These are phyloP conservation scores for Glomus cerebriforme DNA, from an alignment of 192 early-diverging fungal genomes.

Conservation along the genomic window DNA sequence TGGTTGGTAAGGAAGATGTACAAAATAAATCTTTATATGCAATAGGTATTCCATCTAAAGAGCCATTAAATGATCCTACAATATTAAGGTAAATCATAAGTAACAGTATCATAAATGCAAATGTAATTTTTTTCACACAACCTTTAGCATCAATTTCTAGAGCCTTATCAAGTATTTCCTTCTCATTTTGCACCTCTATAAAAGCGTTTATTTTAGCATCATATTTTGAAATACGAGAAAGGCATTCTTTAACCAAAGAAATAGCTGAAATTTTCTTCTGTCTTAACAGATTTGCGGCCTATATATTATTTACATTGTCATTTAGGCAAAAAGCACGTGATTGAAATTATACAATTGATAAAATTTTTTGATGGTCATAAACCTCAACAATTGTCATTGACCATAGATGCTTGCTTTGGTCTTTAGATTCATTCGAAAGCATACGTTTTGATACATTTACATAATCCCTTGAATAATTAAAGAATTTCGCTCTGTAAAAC, in stretches of 20 bases:
- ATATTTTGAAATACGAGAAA: slow-evolving; percentile 40
- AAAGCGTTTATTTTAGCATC: slow-evolving; percentile 49
- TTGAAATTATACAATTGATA: not conserved
- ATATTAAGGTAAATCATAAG: not conserved
- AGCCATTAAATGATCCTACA: slow-evolving; percentile 36
- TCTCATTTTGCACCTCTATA: slow-evolving; percentile 40
- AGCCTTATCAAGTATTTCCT: slow-evolving; percentile 30
- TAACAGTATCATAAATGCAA: not conserved
- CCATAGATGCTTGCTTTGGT: not conserved
- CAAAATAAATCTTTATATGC: slow-evolving; percentile 86
- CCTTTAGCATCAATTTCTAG: slow-evolving; percentile 36
- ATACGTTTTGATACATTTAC: not conserved
- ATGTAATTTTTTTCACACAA: slow-evolving; percentile 8
- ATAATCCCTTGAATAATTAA: not conserved
- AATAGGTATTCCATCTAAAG: slow-evolving; percentile 67
- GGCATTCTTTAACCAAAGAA: slow-evolving; percentile 22
- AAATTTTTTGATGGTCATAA: not conserved
- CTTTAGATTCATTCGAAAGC: not conserved
- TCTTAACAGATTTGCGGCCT: slow-evolving; percentile 8
- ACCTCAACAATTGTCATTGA: not conserved
- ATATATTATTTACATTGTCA: not conserved
- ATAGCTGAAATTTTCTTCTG: slow-evolving; percentile 30
- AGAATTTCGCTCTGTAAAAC: not conserved
- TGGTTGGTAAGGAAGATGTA: slow-evolving; percentile 58
- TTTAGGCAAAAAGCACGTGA: not conserved